Base-by-base conservation (phyloP, 345 rosid genomes). In the Citrus mangshanensis region DNA sequence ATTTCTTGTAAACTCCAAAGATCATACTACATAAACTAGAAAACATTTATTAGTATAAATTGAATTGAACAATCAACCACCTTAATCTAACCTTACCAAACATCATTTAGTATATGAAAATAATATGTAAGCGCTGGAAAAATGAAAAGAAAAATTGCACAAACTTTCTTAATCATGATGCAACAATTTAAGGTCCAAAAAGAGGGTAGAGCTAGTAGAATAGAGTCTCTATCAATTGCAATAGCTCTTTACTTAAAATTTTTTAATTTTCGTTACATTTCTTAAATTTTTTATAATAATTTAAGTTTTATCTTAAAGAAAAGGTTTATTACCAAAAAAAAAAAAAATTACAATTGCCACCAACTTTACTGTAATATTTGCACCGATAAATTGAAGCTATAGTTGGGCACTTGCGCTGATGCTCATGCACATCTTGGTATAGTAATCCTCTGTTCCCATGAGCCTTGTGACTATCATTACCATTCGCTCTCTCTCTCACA, bases 391-490 rank as follows among this genome's bases (percentile, higher is more conserved):
- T 7, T 5, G 69, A 2, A 32, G 42, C 30, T 30, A 14, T 27
- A 5, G 4, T 24, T n/a, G 13, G 12, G 5, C 30, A 10, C 8
- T 32, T 30, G 35, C 2, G 51, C 13, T 40, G 46, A 18, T 5
- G n/a, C 24, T 64, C 9, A 51, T 65, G 42, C 68, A 9, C 25
- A 54, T 51, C 7, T 24, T n/a, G 40, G 32, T 34, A 35, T 21
- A 22, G 9, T 13, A 63, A 54, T 64, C 54, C 40, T 22, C 35
- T 30, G 12, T 21, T 46, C 68, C 55, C 77, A 65, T 28, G 73
- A 16, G 24, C 71, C 80, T 38, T 74, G 75, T 61, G 79, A 75
- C 30, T 71, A 21, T 3, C 64, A 49, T 49, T 69, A 18, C 42
- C 10, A 14, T 54, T 65, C 49, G 37, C 5, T 60, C 75, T 37